A percentile compares a stretch with the other conserved stretches of the same genome.
Conservation (phyloP, 129 eudicot genomes). For the Sambucus nigra region DNA sequence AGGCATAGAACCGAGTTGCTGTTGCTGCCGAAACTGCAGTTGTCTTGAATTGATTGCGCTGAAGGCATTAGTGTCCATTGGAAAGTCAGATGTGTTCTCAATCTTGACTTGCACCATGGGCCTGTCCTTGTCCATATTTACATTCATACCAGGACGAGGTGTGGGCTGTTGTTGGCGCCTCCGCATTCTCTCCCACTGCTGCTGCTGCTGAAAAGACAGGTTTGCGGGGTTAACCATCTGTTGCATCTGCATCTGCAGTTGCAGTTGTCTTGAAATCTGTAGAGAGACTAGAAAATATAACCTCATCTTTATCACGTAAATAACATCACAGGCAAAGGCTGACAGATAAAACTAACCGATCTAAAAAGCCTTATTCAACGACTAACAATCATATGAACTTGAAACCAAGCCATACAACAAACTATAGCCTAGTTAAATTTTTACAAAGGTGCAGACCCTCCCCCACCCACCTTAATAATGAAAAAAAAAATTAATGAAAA, state of each 20-base stretch:
- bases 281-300: conserved; percentile 1
- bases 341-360: background rate
- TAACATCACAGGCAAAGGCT: background rate
- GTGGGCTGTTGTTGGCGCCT: conserved; percentile 51
- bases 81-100: conserved; percentile 73
- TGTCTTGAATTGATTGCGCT: conserved; percentile 43
- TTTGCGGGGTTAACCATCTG: conserved; percentile 60
- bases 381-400: too few species aligned
- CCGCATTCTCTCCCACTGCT: conserved; percentile 55
- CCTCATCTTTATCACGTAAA: background rate
- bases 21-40: conserved; percentile 64
- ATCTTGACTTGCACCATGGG: conserved; percentile 81
- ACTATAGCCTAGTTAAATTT: too few species aligned
- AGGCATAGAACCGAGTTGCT: conserved; percentile 67
- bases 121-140: conserved; percentile 61
- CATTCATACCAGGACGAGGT: conserved; percentile 61
- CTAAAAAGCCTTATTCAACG: too few species aligned
- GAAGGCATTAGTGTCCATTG: conserved; percentile 57
- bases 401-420: too few species aligned
- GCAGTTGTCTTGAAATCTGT: conserved; percentile 71
- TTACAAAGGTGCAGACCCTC: too few species aligned
- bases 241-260: conserved; percentile 63
- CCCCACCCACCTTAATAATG: too few species aligned
- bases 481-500: too few species aligned
- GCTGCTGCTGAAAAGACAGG: conserved; percentile 59